Conservation (phyloP, 176 grass and related monocot species). For the Microstegium vimineum region DNA sequence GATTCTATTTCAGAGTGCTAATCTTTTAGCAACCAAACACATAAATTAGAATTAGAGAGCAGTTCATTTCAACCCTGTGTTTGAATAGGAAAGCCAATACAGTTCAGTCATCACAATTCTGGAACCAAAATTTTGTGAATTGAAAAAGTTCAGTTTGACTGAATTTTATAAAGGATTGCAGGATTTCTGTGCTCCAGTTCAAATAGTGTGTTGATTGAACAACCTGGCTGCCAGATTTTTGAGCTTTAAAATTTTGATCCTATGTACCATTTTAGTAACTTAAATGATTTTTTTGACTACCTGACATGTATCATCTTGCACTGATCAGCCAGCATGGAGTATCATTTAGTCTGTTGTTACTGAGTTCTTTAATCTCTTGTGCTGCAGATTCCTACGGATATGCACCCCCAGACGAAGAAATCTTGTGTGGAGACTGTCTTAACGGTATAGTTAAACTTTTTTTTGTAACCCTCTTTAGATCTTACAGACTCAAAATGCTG, state of each 20-base stretch:
- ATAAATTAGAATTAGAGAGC: too few species aligned
- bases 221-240: not conserved
- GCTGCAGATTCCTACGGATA: constrained; percentile 88
- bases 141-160: not conserved
- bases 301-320: not conserved
- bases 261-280: not conserved
- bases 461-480: not conserved
- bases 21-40: too few species aligned
- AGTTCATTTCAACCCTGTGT: too few species aligned
- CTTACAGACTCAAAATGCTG: not conserved
- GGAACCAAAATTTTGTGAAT: not conserved
- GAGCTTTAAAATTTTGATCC: not conserved
- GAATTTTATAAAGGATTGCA: not conserved
- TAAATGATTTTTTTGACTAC: not conserved
- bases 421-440: constrained; percentile 97
- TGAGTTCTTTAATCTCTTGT: constrained; percentile 11
- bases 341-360: constrained; percentile 8
- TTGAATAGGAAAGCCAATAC: too few species aligned
- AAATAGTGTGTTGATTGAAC: constrained; percentile 1
- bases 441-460: constrained; percentile 58
- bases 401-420: constrained; percentile 85
- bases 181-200: not conserved
- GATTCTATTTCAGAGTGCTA: too few species aligned
- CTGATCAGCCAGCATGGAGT: not conserved
- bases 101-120: too few species aligned